A percentile compares a stretch with the other conserved stretches of the same genome.
phyloP scores from a whole-genome alignment of 2,329 filamentous ascomycete species.

The Cladorrhinum sp. region DNA sequence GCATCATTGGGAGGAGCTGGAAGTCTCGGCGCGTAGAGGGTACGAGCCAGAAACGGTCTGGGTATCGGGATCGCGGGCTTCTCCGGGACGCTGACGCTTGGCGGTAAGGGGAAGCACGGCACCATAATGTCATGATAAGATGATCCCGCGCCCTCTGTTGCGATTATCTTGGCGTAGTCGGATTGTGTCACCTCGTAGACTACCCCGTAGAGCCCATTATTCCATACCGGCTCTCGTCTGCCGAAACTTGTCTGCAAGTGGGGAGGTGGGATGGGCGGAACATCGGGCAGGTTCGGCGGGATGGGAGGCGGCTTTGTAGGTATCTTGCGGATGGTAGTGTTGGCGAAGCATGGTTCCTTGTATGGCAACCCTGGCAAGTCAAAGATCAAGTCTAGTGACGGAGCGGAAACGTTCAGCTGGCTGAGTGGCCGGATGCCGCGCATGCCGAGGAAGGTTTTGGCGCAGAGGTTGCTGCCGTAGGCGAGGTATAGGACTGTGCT shows the following conservation, averaged over 20 bases:
- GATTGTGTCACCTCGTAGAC: constrained; percentile 87
- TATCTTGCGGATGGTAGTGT: constrained; percentile 62
- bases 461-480: constrained; percentile 86
- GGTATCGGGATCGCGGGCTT: constrained; percentile 58
- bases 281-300: constrained; percentile 30
- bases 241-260: background rate
- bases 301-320: constrained; percentile 37
- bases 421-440: constrained; percentile 81
- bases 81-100: constrained; percentile 59
- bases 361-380: constrained; percentile 85
- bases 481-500: constrained; percentile 73
- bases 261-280: constrained; percentile 17
- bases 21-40: constrained; percentile 67
- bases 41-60: constrained; percentile 75
- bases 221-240: constrained; percentile 58
- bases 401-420: constrained; percentile 77
- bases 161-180: constrained; percentile 84
- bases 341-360: constrained; percentile 87
- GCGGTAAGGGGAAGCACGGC: constrained; percentile 68
- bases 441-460: constrained; percentile 72
- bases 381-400: constrained; percentile 74
- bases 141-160: constrained; percentile 82
- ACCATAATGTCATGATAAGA: constrained; percentile 83
- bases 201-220: constrained; percentile 82
- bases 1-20: too few relatives aligned